Conservation (phyloP, 2,329 filamentous ascomycete species). For the Aspergillus sp. region DNA sequence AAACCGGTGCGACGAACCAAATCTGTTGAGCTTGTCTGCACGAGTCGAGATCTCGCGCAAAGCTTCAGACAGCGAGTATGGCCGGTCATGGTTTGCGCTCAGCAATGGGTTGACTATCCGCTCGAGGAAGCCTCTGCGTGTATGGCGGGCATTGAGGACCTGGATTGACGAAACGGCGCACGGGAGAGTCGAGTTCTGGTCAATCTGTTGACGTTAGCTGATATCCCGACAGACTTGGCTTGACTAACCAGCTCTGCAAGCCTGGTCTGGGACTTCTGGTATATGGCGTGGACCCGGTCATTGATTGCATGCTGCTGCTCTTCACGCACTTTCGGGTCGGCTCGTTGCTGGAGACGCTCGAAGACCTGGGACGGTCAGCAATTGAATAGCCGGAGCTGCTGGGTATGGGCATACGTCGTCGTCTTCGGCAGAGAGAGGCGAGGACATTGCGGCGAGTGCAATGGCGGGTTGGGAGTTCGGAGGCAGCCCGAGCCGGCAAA, state of each 20-base stretch:
- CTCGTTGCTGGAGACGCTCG: constrained; percentile 37
- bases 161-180: constrained; percentile 80
- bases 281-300: constrained; percentile 48
- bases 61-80: constrained; percentile 72
- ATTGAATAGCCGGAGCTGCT: constrained; percentile 1
- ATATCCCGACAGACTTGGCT: too few species aligned
- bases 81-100: constrained; percentile 53
- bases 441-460: constrained; percentile 35
- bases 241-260: constrained; percentile 60
- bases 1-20: constrained; percentile 52
- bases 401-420: constrained; percentile 24
- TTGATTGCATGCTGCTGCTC: constrained; percentile 52
- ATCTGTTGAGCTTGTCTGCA: constrained; percentile 64
- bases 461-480: constrained; percentile 16
- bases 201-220: constrained; percentile 52
- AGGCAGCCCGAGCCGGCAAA: not conserved
- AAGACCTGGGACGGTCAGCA: constrained; percentile 23
- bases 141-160: constrained; percentile 72
- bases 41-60: constrained; percentile 61
- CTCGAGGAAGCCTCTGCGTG: constrained; percentile 74
- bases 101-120: constrained; percentile 71
- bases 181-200: constrained; percentile 74
- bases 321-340: constrained; percentile 50
- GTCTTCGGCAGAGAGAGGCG: constrained; percentile 33
- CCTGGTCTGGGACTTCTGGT: constrained; percentile 54